Evolutionary conservation across 192 early-diverging fungal genomes (phyloP).

Genomic region (Umbelopsis sp.): DNA sequence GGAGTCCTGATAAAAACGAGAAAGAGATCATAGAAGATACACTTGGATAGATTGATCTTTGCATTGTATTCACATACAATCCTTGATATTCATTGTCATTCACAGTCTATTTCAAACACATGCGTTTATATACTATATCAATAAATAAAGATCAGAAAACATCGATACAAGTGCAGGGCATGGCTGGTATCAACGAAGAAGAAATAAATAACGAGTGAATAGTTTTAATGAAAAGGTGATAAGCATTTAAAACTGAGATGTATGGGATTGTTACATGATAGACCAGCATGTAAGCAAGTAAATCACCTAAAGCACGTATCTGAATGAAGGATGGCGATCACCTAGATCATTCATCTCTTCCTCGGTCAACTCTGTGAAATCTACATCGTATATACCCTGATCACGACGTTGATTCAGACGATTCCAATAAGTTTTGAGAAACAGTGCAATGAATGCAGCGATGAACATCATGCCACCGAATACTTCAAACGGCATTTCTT

Average conservation of each 20-base stretch:
- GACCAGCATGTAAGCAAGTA: background rate
- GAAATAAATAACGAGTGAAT: too few species aligned
- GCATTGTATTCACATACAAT: too few species aligned
- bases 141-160: too few species aligned
- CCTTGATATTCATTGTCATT: background rate
- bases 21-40: too few species aligned
- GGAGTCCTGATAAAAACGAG: background rate
- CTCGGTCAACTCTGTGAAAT: background rate
- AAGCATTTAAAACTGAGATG: background rate
- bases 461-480: background rate
- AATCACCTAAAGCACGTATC: background rate
- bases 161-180: too few species aligned
- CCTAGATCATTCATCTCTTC: background rate
- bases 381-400: background rate
- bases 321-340: constrained; percentile 3
- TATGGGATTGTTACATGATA: too few species aligned
- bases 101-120: too few species aligned
- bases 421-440: constrained; percentile 1
- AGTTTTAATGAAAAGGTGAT: too few species aligned
- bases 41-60: too few species aligned
- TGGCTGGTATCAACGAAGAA: too few species aligned
- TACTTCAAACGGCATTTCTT: constrained; percentile 8
- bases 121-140: too few species aligned
- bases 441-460: background rate
- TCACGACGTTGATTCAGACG: background rate